Conservation (phyloP, 345 rosid species). For the Aurinia saxatilis region DNA sequence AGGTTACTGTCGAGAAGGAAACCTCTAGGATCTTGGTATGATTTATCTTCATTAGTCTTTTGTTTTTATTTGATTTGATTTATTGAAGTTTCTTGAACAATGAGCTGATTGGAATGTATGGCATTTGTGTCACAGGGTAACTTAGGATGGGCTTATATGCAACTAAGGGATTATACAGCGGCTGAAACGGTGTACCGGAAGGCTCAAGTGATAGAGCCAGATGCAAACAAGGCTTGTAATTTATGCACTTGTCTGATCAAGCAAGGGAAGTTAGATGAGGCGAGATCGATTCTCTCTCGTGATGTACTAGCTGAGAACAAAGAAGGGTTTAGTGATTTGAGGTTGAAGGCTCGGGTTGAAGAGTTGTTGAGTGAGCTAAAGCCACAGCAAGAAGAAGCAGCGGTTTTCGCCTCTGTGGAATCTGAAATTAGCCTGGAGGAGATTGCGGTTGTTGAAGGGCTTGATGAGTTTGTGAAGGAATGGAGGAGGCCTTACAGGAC, state of each 20-base stretch:
- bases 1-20: slow-evolving; percentile 78
- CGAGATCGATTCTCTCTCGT: slow-evolving; percentile 32
- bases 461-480: slow-evolving; percentile 54
- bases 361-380: slow-evolving; percentile 42
- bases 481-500: slow-evolving; percentile 57
- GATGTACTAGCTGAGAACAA: slow-evolving; percentile 36
- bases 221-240: slow-evolving; percentile 88
- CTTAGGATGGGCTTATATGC: slow-evolving; percentile 98
- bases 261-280: slow-evolving; percentile 52
- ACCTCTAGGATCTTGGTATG: slow-evolving; percentile 80
- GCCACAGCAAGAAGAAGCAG: slow-evolving; percentile 1
- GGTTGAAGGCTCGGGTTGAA: slow-evolving; percentile 42
- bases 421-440: slow-evolving; percentile 37
- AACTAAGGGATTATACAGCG: slow-evolving; percentile 48
- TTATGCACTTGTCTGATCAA: slow-evolving; percentile 64
- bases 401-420: slow-evolving; percentile 9
- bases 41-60: neutral
- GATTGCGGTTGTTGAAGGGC: slow-evolving; percentile 39
- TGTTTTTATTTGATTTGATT: neutral
- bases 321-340: slow-evolving; percentile 46
- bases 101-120: neutral
- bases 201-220: slow-evolving; percentile 80
- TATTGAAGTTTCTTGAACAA: neutral
- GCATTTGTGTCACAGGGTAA: slow-evolving; percentile 49
- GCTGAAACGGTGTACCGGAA: slow-evolving; percentile 70